phyloP scores from a whole-genome alignment of 202 grass and related monocot species.

The Zoysia matrella region DNA sequence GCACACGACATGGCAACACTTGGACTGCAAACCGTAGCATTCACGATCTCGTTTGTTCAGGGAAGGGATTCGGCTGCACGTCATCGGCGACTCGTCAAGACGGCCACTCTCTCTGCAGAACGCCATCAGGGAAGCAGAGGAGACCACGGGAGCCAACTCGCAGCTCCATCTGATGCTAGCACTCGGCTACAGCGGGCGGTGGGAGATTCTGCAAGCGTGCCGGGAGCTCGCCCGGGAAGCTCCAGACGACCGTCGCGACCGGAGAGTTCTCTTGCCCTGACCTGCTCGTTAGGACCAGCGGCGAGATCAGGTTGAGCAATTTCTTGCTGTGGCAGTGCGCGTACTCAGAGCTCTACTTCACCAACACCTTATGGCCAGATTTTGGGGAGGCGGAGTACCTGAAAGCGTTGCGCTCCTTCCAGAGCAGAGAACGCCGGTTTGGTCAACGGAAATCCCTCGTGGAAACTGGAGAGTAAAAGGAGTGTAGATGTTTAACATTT shows the following conservation, averaged over 20 bases:
- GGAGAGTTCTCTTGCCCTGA: slow-evolving; percentile 40
- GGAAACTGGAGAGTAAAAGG: no score
- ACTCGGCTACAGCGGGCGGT: slow-evolving; percentile 20
- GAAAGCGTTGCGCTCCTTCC: background rate
- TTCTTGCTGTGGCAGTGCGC: background rate
- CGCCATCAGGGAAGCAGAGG: slow-evolving; percentile 27
- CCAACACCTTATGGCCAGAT: background rate
- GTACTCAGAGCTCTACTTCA: background rate
- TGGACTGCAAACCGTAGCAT: no score
- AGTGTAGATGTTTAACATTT: no score
- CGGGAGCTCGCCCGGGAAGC: slow-evolving; percentile 46
- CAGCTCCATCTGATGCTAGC: slow-evolving; percentile 42
- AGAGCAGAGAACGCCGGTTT: background rate
- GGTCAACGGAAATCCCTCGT: background rate
- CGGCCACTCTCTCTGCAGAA: slow-evolving; percentile 52
- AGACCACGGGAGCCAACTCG: slow-evolving; percentile 39
- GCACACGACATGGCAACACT: no score
- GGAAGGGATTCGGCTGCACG: slow-evolving; percentile 29
- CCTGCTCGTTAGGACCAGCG: slow-evolving; percentile 11
- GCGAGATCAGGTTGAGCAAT: background rate
- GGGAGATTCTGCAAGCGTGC: slow-evolving; percentile 55
- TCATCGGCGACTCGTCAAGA: slow-evolving; percentile 51
- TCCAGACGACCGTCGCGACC: slow-evolving; percentile 44
- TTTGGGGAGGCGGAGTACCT: background rate
- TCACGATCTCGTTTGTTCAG: background rate